These are phyloP conservation scores for Pseudocercospora cruenta DNA, from an alignment of 2,329 filamentous ascomycete species.

Conservation along the genomic window DNA sequence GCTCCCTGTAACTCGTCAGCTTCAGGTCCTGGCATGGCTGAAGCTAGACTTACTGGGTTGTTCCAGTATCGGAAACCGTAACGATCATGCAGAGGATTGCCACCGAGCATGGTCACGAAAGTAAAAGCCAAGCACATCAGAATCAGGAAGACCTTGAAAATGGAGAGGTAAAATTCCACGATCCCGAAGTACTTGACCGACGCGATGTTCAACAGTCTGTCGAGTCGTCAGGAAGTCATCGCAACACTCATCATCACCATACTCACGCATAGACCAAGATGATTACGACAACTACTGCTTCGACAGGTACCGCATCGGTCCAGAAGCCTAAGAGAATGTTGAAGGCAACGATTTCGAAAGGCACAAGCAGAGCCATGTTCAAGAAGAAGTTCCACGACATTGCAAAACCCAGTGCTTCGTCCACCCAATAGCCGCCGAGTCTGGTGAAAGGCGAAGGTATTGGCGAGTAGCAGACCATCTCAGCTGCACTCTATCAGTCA, in stretches of 20 bases:
- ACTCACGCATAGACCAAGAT: slow-evolving; percentile 56
- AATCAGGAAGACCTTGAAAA: slow-evolving; percentile 69
- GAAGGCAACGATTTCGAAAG: slow-evolving; percentile 53
- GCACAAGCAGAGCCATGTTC: slow-evolving; percentile 53
- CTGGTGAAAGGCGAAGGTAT: slow-evolving; percentile 77
- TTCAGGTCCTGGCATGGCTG: background rate
- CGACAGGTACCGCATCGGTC: slow-evolving; percentile 50
- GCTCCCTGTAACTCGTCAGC: slow-evolving; percentile 56
- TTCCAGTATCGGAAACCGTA: slow-evolving; percentile 73
- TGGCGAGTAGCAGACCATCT: slow-evolving; percentile 76
- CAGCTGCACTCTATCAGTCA: slow-evolving; percentile 36
- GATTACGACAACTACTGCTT: slow-evolving; percentile 63
- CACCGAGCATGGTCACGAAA: slow-evolving; percentile 77
- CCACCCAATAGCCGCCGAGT: slow-evolving; percentile 73
- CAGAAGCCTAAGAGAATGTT: slow-evolving; percentile 44
- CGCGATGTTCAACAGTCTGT: slow-evolving; percentile 64
- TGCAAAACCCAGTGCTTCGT: slow-evolving; percentile 69
- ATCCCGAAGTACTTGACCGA: slow-evolving; percentile 76
- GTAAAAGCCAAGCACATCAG: slow-evolving; percentile 74
- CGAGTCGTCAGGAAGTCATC: background rate
- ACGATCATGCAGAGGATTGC: slow-evolving; percentile 70
- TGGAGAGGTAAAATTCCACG: slow-evolving; percentile 67
- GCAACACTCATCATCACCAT: background rate
- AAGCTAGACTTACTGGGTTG: slow-evolving; percentile 19
- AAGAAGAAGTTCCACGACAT: slow-evolving; percentile 40